Conservation (phyloP, 805 yeast species). For the Sugiyamaella boreocaroliniensis region DNA sequence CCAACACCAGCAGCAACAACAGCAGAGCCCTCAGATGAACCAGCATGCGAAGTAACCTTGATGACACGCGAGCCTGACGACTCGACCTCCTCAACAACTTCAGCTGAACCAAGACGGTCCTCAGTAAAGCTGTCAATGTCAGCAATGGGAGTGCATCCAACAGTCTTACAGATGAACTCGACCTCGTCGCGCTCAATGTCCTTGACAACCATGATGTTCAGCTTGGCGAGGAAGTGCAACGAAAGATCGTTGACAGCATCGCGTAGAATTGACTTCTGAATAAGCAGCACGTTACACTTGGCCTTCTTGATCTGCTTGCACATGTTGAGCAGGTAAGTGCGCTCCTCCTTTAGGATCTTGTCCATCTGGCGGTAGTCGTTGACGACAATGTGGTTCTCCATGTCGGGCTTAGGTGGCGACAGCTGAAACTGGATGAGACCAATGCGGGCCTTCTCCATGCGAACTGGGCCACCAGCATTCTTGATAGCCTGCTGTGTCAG, state of each 20-base stretch:
- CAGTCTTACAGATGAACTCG: constrained; percentile 77
- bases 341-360: constrained; percentile 93
- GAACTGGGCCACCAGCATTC: constrained; percentile 88
- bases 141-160: constrained; percentile 94
- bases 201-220: constrained; percentile 88
- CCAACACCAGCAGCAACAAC: background rate
- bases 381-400: constrained; percentile 96
- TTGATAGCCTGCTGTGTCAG: constrained; percentile 85
- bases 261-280: constrained; percentile 87
- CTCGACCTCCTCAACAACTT: constrained; percentile 84
- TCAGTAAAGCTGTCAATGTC: constrained; percentile 91
- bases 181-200: constrained; percentile 96
- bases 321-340: constrained; percentile 88
- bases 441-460: constrained; percentile 88
- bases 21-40: background rate
- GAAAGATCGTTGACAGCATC: constrained; percentile 95
- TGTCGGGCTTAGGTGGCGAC: constrained; percentile 94
- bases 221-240: constrained; percentile 85
- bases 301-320: constrained; percentile 96
- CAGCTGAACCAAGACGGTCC: constrained; percentile 88
- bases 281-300: constrained; percentile 85
- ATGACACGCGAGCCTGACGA: constrained; percentile 86
- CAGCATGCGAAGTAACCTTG: constrained; percentile 46
- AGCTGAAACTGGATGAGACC: constrained; percentile 89
- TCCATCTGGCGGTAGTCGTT: constrained; percentile 99